Base-by-base conservation (phyloP, 2,329 filamentous ascomycete genomes). In the Coniochaeta sp. region DNA sequence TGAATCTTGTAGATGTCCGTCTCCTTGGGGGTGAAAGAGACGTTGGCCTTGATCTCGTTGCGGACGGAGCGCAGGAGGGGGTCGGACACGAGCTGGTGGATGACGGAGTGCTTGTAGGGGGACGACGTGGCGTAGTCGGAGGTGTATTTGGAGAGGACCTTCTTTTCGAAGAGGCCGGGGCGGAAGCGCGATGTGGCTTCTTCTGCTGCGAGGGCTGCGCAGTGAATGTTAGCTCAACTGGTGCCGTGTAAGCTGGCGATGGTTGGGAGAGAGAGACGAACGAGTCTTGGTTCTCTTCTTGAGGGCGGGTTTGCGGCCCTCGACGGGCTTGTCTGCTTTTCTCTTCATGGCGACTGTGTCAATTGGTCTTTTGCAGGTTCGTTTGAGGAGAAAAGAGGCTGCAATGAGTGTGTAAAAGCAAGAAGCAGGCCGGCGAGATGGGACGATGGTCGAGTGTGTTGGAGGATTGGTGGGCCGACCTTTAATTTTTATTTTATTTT, bases 1-100 rank as follows among this genome's bases (percentile, higher is more conserved):
- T 96, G 91, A 65, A 99, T 97, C 72, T 95, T 96, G 81, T 99
- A 99, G 62, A 99, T 99, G 68, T 99, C 94, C 48, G 94, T 99
- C 71, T 99, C 94, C 70, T 99, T 99, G 61, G 91, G 91, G 12
- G 94, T 96, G 73, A 99, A 99, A 59, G 89, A 85, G 59, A 99
- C 88, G 65, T 96, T 91, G 60, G 87, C 79, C 68, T 86, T 86
- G 68, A 97, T 91, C 73, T 99, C 94, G 63, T 80, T 73, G 65
- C 94, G 91, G 54, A 99, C 94, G 51, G 82, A 77, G 62, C 91
- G 91, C 47, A 99, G 82, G 16, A 99, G 84, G 47, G 76, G 69
- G 61, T 92, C 86, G 69, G 94, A 77, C 66, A 97, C 86, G 40
- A 99, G 76, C 51, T 81, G 76, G 59, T 83, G 78, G 64, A 99